A percentile compares a stretch with the other conserved stretches of the same genome.
These are phyloP conservation scores for Xylaria sp. DNA, from an alignment of 2,329 filamentous ascomycete genomes.

Conservation along the genomic window DNA sequence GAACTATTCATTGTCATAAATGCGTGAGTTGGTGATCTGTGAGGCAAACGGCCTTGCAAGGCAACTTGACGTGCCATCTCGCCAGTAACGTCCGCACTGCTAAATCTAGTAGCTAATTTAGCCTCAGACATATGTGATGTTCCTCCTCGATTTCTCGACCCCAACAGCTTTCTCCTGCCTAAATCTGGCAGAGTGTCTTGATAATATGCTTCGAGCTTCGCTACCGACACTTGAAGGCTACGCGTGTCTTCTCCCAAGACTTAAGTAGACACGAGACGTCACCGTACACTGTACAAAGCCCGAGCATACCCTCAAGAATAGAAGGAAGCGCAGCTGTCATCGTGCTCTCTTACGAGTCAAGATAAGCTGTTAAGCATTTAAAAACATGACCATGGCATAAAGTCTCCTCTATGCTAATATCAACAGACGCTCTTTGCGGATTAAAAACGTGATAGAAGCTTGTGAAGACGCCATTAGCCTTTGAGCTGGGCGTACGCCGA, in stretches of 20 bases:
- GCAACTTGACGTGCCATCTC: background rate
- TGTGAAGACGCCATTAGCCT: too few relatives aligned
- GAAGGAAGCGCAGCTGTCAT: too few relatives aligned
- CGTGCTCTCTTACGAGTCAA: too few relatives aligned
- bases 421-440: too few relatives aligned
- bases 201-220: background rate
- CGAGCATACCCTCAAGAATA: too few relatives aligned
- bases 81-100: background rate
- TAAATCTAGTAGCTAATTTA: background rate
- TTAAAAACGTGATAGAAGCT: too few relatives aligned
- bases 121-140: background rate
- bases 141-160: background rate
- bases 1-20: background rate
- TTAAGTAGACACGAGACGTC: too few relatives aligned
- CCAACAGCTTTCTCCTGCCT: background rate
- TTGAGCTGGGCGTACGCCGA: background rate
- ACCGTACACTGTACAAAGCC: too few relatives aligned
- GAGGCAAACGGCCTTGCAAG: background rate
- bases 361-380: too few relatives aligned
- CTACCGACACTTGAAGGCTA: background rate
- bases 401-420: too few relatives aligned
- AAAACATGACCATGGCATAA: too few relatives aligned
- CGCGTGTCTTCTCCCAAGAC: background rate
- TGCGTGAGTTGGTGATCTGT: background rate
- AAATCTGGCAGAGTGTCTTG: background rate